Evolutionary conservation across 176 grass and related monocot genomes (phyloP).

Genomic region (Juncus effusus): DNA sequence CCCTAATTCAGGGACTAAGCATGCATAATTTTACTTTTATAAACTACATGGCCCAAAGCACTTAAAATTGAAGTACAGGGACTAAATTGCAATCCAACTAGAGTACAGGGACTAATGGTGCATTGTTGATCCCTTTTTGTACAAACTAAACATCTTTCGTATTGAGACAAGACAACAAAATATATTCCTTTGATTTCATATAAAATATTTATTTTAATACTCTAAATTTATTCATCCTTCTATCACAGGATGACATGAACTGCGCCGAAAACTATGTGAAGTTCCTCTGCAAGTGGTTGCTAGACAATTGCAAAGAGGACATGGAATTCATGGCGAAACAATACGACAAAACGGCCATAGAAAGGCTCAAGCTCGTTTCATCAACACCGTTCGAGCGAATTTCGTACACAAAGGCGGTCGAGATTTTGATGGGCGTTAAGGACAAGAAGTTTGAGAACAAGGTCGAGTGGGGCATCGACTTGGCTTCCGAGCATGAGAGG

Average conservation of each 20-base stretch:
- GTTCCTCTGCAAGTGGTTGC: constrained; percentile 92
- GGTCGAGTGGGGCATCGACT: constrained; percentile 98
- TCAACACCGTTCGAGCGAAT: constrained; percentile 68
- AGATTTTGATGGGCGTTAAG: constrained; percentile 64
- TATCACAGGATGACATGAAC: constrained; percentile 84
- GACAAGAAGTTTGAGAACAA: constrained; percentile 77
- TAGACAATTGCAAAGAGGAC: constrained; percentile 66
- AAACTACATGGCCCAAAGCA: too few relatives aligned
- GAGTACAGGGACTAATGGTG: too few relatives aligned
- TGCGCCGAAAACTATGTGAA: constrained; percentile 82
- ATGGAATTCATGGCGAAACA: constrained; percentile 93
- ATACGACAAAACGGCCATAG: constrained; percentile 71
- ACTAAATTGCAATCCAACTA: too few relatives aligned
- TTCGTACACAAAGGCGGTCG: constrained; percentile 89
- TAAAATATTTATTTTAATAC: too few relatives aligned
- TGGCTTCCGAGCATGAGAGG: constrained; percentile 98
- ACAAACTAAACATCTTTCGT: too few relatives aligned
- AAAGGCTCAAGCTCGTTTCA: constrained; percentile 80
- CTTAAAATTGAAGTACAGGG: too few relatives aligned
- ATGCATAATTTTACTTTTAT: too few relatives aligned
- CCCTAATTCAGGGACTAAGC: too few relatives aligned
- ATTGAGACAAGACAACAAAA: too few relatives aligned
- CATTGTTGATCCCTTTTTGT: too few relatives aligned
- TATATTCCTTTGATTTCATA: too few relatives aligned
- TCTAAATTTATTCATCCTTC: too few relatives aligned